Evolutionary conservation across 306 rosid species (phyloP).

Genomic region (Pyrus communis): DNA sequence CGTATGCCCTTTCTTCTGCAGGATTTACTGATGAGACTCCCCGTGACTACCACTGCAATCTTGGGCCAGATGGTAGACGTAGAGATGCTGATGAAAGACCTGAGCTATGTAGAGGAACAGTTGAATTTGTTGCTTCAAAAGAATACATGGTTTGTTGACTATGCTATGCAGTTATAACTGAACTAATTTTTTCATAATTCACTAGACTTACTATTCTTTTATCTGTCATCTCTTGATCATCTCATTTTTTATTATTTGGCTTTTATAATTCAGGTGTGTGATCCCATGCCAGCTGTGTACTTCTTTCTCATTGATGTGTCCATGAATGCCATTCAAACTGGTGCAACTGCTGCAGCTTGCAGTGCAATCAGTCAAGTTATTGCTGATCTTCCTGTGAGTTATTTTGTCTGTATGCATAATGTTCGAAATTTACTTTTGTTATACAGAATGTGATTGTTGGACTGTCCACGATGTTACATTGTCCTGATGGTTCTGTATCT

Average conservation of each 20-base stretch:
- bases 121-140: slow-evolving; percentile 91
- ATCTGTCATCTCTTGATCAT: neutral
- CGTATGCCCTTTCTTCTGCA: slow-evolving; percentile 25
- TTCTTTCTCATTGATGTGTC: slow-evolving; percentile 96
- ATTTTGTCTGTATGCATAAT: slow-evolving; percentile 8
- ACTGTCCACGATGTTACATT: neutral
- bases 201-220: neutral
- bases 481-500: neutral
- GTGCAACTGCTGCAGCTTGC: slow-evolving; percentile 99
- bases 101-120: slow-evolving; percentile 94
- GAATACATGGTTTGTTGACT: slow-evolving; percentile 81
- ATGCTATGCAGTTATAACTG: neutral
- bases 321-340: slow-evolving; percentile 94
- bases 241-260: neutral
- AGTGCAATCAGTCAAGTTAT: slow-evolving; percentile 93
- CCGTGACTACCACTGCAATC: slow-evolving; percentile 94
- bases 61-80: slow-evolving; percentile 97
- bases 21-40: slow-evolving; percentile 99
- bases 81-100: slow-evolving; percentile 98
- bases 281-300: slow-evolving; percentile 96
- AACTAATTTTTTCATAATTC: neutral
- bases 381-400: slow-evolving; percentile 88
- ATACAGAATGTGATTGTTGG: neutral
- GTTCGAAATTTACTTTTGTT: neutral
- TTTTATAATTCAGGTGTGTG: slow-evolving; percentile 61